These are phyloP conservation scores for Spinacia oleracea DNA, from an alignment of 179 eudicot genomes.

Conservation along the genomic window DNA sequence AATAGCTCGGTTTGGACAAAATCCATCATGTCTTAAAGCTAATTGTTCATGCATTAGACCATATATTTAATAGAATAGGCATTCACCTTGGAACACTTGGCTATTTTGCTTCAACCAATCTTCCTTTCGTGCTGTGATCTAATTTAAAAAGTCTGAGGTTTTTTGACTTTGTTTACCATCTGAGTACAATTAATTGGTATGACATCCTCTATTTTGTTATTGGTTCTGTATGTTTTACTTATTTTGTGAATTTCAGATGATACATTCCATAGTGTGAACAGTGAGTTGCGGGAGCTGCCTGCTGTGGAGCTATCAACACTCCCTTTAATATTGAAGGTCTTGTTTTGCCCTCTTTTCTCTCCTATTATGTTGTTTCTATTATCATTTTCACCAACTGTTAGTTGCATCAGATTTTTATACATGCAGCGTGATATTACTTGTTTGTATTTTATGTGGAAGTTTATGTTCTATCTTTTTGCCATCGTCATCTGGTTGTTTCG, in stretches of 20 bases:
- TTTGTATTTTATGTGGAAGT: neutral
- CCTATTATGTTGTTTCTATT: neutral
- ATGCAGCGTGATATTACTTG: neutral
- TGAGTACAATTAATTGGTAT: conserved; percentile 7
- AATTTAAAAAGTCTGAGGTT: neutral
- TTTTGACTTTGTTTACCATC: neutral
- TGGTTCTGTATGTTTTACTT: neutral
- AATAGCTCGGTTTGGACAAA: too few species aligned
- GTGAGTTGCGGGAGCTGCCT: conserved; percentile 89
- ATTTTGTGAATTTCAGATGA: conserved; percentile 54
- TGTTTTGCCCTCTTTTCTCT: neutral
- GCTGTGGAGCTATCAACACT: conserved; percentile 85
- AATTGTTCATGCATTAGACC: neutral
- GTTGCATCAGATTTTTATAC: neutral
- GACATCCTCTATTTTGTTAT: neutral
- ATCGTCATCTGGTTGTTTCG: neutral
- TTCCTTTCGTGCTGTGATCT: neutral
- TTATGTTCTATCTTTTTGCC: neutral
- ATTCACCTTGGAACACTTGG: neutral
- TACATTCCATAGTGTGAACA: conserved; percentile 60
- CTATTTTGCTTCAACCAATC: neutral
- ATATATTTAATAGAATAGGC: neutral
- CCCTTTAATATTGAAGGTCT: conserved; percentile 83
- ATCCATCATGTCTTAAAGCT: too few species aligned
- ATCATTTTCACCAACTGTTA: neutral